A percentile compares a stretch with the other conserved stretches of the same genome.
Conservation (phyloP, 2,329 filamentous ascomycete species). For the Furcasterigmium sp. region DNA sequence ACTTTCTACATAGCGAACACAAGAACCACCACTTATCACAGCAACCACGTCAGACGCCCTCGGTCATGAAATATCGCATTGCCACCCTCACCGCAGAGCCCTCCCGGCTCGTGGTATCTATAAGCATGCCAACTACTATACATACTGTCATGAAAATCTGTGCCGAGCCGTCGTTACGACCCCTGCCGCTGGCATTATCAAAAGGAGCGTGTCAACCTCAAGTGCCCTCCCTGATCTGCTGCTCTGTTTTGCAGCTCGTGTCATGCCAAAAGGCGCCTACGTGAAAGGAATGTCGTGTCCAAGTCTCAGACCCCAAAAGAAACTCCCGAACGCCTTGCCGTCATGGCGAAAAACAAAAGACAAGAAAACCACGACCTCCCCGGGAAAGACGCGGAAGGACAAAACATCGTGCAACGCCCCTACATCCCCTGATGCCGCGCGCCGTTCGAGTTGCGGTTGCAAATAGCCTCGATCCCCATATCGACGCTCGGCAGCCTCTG, state of each 20-base stretch:
- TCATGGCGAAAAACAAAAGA: background rate
- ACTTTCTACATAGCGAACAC: too few relatives aligned
- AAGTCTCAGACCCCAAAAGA: background rate
- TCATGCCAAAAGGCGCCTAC: too few relatives aligned
- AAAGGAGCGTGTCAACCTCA: background rate
- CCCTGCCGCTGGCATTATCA: too few relatives aligned
- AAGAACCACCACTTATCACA: too few relatives aligned
- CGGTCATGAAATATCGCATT: background rate
- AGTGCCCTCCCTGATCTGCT: too few relatives aligned
- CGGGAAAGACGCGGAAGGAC: slow-evolving; percentile 3
- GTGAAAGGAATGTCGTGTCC: background rate
- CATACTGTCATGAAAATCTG: too few relatives aligned
- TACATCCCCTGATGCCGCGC: slow-evolving; percentile 13
- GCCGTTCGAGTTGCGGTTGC: slow-evolving; percentile 41
- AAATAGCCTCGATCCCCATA: slow-evolving; percentile 57
- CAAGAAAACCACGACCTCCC: slow-evolving; percentile 5
- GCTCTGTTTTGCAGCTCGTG: too few relatives aligned
- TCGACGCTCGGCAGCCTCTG: slow-evolving; percentile 50
- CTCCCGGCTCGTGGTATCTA: slow-evolving; percentile 10
- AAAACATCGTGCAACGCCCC: background rate
- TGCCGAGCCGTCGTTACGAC: too few relatives aligned
- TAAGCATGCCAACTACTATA: slow-evolving; percentile 4
- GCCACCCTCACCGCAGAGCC: background rate
- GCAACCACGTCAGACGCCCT: too few relatives aligned
- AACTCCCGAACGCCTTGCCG: slow-evolving; percentile 1